Percentiles rank a stretch among this genome's conserved stretches.
Conservation (phyloP, 768 basidiomycete species). For the Lepiota brunneoincarnata region DNA sequence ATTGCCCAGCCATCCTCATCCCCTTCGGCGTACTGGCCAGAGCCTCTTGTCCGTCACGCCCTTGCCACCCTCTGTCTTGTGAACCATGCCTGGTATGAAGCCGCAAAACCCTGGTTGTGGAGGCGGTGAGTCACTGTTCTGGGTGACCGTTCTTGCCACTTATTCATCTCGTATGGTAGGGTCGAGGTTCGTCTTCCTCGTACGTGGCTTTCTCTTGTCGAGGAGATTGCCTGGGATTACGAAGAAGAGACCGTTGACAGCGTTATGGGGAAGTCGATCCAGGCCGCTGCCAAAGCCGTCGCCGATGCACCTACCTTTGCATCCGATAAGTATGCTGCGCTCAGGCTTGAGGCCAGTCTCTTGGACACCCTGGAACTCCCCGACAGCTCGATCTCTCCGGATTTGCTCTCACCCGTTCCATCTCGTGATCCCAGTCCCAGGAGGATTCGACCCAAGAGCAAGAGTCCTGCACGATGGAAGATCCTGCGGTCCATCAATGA, state of each 20-base stretch:
- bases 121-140: conserved; percentile 41
- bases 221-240: conserved; percentile 74
- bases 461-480: conserved; percentile 83
- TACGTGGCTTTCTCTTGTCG: conserved; percentile 81
- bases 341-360: conserved; percentile 58
- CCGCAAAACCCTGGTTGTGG: conserved; percentile 90
- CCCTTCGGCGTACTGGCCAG: conserved; percentile 69
- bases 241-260: conserved; percentile 62
- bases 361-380: conserved; percentile 58
- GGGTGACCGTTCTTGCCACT: conserved; percentile 4
- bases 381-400: conserved; percentile 68
- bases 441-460: conserved; percentile 71
- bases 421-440: conserved; percentile 84
- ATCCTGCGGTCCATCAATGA: conserved; percentile 76
- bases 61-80: conserved; percentile 74
- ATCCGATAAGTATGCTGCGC: conserved; percentile 38
- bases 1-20: conserved; percentile 70
- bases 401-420: conserved; percentile 73
- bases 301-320: conserved; percentile 41
- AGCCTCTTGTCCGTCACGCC: conserved; percentile 60
- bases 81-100: conserved; percentile 73
- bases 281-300: conserved; percentile 63
- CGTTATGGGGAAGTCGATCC: conserved; percentile 66
- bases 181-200: conserved; percentile 81
- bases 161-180: conserved; percentile 18